phyloP scores from a whole-genome alignment of 441 rosid genomes.

The Pelargonium myrrhifolium region DNA sequence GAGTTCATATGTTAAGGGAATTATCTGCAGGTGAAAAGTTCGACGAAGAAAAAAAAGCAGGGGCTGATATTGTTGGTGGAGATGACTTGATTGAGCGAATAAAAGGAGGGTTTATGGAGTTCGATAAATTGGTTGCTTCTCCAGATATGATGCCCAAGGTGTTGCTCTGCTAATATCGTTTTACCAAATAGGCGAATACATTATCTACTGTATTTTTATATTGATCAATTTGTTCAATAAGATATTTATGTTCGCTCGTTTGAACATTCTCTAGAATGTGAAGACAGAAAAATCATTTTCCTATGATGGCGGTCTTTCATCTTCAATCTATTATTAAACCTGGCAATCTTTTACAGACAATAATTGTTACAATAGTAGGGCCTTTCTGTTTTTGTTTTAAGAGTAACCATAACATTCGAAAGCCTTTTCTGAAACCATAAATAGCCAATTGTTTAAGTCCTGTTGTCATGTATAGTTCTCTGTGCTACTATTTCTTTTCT shows the following conservation, averaged over 20 bases:
- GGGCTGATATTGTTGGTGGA: slow-evolving; percentile 96
- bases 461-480: too few species aligned
- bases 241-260: too few species aligned
- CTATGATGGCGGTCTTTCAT: too few species aligned
- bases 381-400: neutral
- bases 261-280: too few species aligned
- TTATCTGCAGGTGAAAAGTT: slow-evolving; percentile 74
- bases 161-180: slow-evolving; percentile 20
- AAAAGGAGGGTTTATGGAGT: slow-evolving; percentile 95
- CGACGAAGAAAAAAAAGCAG: slow-evolving; percentile 97
- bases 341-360: neutral
- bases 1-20: slow-evolving; percentile 3
- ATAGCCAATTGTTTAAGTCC: neutral
- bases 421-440: neutral
- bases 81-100: slow-evolving; percentile 89
- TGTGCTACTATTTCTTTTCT: neutral
- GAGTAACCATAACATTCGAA: neutral
- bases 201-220: neutral
- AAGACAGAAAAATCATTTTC: too few species aligned
- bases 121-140: slow-evolving; percentile 93
- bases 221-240: too few species aligned
- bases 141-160: slow-evolving; percentile 99
- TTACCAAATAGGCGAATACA: neutral
- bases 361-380: neutral
- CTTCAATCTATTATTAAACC: too few species aligned